phyloP scores from a whole-genome alignment of 1,284 basidiomycete genomes.

The Naganishia liquefaciens region DNA sequence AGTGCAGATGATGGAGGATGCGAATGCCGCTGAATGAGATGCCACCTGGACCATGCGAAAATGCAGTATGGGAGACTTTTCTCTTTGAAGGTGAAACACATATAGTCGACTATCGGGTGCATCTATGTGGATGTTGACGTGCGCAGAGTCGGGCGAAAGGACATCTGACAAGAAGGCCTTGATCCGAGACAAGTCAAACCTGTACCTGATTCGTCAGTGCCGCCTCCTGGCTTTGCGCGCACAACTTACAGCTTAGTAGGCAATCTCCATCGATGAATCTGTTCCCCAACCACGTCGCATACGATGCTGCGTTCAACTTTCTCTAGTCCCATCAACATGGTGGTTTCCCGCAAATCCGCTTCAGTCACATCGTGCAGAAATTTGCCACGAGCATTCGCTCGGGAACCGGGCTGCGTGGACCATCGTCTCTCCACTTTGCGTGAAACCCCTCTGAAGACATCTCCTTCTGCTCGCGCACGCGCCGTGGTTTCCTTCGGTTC shows the following conservation, averaged over 20 bases:
- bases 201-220: conserved; percentile 40
- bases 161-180: conserved; percentile 46
- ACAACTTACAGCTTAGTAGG: conserved; percentile 24
- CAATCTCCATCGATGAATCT: conserved; percentile 43
- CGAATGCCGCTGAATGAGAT: conserved; percentile 59
- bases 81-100: conserved; percentile 57
- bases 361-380: conserved; percentile 65
- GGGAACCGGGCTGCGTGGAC: conserved; percentile 4
- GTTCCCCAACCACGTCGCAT: conserved; percentile 47
- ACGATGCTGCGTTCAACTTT: conserved; percentile 39
- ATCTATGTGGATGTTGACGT: conserved; percentile 57
- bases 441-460: conserved; percentile 24
- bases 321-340: conserved; percentile 51
- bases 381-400: background rate
- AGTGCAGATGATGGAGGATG: conserved; percentile 64
- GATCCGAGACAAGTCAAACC: conserved; percentile 45
- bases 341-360: conserved; percentile 52
- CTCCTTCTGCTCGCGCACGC: conserved; percentile 23
- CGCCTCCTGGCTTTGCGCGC: conserved; percentile 50
- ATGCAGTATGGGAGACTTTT: conserved; percentile 36
- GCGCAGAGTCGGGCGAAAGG: conserved; percentile 35
- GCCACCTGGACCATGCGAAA: conserved; percentile 55
- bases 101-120: conserved; percentile 58
- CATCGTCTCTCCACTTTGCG: conserved; percentile 22
- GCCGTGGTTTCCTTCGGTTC: conserved; percentile 9